These are phyloP conservation scores for Quercus cerris DNA, from an alignment of 306 rosid genomes.

Conservation along the genomic window DNA sequence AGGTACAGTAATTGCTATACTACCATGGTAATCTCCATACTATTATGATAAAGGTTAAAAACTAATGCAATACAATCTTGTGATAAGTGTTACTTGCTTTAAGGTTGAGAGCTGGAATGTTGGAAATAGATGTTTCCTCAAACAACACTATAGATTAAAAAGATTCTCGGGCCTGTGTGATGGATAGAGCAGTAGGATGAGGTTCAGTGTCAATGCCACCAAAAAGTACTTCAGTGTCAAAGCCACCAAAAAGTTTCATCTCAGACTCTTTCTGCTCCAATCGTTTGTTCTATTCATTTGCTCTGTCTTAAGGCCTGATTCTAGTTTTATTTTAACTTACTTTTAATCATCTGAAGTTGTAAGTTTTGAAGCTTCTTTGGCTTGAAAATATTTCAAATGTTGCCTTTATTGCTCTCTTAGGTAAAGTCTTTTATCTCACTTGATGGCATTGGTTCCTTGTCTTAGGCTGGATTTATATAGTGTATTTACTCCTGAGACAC, in stretches of 20 bases:
- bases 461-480: neutral
- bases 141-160: neutral
- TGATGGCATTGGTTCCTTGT: no score
- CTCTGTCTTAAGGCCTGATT: neutral
- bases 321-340: neutral
- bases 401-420: no score
- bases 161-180: neutral
- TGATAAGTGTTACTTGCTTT: neutral
- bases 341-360: neutral
- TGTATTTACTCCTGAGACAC: neutral
- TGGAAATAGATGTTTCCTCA: neutral
- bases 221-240: no score
- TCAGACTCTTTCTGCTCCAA: no score
- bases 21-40: neutral
- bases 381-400: no score
- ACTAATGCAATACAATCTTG: neutral
- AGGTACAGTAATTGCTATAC: constrained; percentile 45
- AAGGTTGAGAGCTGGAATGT: neutral
- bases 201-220: no score
- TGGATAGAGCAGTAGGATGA: no score
- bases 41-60: neutral
- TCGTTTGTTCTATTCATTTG: no score
- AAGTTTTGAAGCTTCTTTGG: neutral
- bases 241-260: no score
- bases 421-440: neutral